Conservation (phyloP, 768 basidiomycete species). For the Austroboletus festivus region DNA sequence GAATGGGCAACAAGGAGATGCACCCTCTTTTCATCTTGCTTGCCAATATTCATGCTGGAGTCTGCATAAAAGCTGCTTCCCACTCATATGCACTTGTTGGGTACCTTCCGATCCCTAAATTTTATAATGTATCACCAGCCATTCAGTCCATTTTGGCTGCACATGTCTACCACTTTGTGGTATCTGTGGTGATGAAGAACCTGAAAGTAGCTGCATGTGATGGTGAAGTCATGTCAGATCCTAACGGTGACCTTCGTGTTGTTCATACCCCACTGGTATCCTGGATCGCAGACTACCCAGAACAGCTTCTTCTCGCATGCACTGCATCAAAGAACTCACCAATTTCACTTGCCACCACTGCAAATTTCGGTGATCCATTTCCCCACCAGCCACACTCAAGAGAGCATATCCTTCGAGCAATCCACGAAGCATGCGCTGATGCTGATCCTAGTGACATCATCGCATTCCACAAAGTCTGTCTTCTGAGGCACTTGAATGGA, state of each 20-base stretch:
- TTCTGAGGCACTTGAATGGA: constrained; percentile 4
- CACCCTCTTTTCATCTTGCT: neutral
- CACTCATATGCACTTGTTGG: neutral
- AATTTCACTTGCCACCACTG: constrained; percentile 5
- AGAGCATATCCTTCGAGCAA: neutral
- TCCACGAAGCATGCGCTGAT: neutral
- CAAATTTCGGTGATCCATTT: constrained; percentile 11
- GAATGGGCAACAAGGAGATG: neutral
- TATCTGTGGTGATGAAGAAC: constrained; percentile 29
- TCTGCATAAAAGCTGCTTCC: neutral
- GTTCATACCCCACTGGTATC: constrained; percentile 7
- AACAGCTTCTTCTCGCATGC: constrained; percentile 9
- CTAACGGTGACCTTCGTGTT: neutral
- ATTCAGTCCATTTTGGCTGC: constrained; percentile 11
- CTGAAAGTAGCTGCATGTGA: constrained; percentile 28
- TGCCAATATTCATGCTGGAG: neutral
- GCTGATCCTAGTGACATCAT: neutral
- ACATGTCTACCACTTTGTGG: constrained; percentile 26
- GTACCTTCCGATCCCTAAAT: neutral
- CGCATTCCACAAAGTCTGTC: neutral
- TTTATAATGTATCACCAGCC: neutral
- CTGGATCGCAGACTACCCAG: constrained; percentile 18
- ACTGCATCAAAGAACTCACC: constrained; percentile 7
- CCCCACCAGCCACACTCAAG: too few species aligned
- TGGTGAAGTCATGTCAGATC: constrained; percentile 30